phyloP scores from a whole-genome alignment of 148 eudicot genomes.

The Mesembryanthemum crystallinum region DNA sequence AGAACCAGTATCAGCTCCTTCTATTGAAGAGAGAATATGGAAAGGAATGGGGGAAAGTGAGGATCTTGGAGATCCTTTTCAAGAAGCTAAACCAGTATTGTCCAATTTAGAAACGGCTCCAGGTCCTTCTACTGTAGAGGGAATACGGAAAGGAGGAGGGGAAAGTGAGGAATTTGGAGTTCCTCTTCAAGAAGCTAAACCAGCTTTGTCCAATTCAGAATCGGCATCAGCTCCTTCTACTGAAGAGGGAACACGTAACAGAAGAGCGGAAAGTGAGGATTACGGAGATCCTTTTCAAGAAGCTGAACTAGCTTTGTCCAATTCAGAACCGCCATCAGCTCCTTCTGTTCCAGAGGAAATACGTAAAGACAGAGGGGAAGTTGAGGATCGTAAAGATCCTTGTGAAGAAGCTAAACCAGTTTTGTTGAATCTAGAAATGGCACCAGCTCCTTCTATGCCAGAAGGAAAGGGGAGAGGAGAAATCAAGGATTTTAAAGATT shows the following conservation, averaged over 20 bases:
- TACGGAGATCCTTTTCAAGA: background rate
- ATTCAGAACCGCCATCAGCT: background rate
- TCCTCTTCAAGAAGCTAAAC: background rate
- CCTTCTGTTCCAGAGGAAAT: background rate
- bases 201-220: background rate
- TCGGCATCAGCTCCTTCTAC: constrained; percentile 3
- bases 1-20: no score
- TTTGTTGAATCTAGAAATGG: no score
- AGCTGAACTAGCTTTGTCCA: constrained; percentile 1
- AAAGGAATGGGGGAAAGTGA: no score
- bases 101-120: no score
- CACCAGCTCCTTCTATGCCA: background rate
- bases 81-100: no score
- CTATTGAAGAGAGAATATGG: no score
- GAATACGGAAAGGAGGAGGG: no score
- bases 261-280: background rate
- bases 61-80: background rate
- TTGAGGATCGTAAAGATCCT: no score
- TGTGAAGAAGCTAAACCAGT: no score
- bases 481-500: background rate
- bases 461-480: constrained; percentile 10
- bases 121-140: no score
- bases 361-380: background rate
- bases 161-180: no score
- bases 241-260: background rate